Evolutionary conservation across 1,284 basidiomycete species (phyloP), one percentile per base, ranked within the genome.

Genomic region (Vanrija pseudolonga): DNA sequence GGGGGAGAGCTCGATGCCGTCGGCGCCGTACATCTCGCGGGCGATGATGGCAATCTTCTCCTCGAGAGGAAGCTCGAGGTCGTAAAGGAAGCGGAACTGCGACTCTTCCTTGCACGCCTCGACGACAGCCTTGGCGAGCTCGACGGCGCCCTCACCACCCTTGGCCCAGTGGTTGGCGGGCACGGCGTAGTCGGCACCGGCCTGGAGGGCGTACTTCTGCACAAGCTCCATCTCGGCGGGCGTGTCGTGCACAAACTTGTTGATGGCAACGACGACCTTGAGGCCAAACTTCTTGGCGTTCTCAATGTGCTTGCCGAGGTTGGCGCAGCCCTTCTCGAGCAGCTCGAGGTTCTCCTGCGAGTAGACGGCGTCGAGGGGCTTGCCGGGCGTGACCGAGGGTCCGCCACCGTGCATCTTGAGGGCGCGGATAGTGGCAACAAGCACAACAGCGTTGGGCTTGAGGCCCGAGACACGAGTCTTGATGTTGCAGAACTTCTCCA

Each of bases 401-500:
- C 91, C 96, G 57, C 95, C 95, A 50, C 95, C 95, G 76, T 98
- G 95, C 90, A 98, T 98, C 84, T 98, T 98, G 62, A 98, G 80
- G 19, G 95, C 95, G 61, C 95, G 88, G 39, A 96, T 95, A 0
- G 95, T 98, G 2, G 96, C 96, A 48, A 98, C 95, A 63, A 98
- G 89, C 59, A 98, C 86, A 32, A 89, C 88, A 2, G 93, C 95
- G 76, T 98, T 92, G 17, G 96, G 96, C 53, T 81, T 86, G 61
- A 98, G 84, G 28, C 93, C 95, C 60, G 90, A 94, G 54, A 91
- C 83, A 55, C 96, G 86, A 74, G 95, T 98, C 79, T 98, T 98
- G 83, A 98, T 98, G 80, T 98, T 97, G 83, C 93, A 98, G 83
- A 98, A 98, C 78, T 98, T 94, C 79, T 94, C 90, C 90, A 94